Conservation (phyloP, 2,329 filamentous ascomycete species). For the Fusarium verticillioides region DNA sequence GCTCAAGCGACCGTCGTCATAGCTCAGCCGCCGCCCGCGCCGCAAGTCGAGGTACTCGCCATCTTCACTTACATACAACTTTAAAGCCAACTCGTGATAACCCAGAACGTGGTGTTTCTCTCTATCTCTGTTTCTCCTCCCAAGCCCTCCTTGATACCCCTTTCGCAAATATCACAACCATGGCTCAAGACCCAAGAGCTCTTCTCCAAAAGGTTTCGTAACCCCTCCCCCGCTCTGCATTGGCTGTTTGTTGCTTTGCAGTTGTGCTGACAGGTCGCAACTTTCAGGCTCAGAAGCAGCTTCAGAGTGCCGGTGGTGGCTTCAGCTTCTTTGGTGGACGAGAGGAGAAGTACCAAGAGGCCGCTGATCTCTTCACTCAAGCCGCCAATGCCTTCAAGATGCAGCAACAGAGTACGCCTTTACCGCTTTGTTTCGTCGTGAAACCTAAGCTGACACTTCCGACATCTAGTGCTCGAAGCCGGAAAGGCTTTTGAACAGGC, state of each 20-base stretch:
- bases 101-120: constrained; percentile 27
- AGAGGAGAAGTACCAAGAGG: constrained; percentile 89
- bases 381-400: constrained; percentile 93
- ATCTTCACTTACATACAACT: constrained; percentile 31
- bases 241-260: constrained; percentile 10
- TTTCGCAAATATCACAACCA: constrained; percentile 49
- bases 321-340: constrained; percentile 91
- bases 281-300: constrained; percentile 84
- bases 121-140: not conserved
- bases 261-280: constrained; percentile 13
- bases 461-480: constrained; percentile 77
- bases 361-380: constrained; percentile 86
- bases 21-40: constrained; percentile 35
- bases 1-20: constrained; percentile 45
- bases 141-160: constrained; percentile 16
- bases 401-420: constrained; percentile 78
- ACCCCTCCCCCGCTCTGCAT: constrained; percentile 39
- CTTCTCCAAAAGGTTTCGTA: constrained; percentile 77
- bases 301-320: constrained; percentile 77
- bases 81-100: constrained; percentile 23
- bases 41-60: constrained; percentile 22
- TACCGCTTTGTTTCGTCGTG: not conserved
- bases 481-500: constrained; percentile 88
- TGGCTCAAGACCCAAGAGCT: constrained; percentile 82
- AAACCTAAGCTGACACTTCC: constrained; percentile 18